Percentiles rank a stretch among this genome's conserved stretches.
These are phyloP conservation scores for Claviceps pazoutovae DNA, from an alignment of 2,329 filamentous ascomycete species.

Conservation along the genomic window DNA sequence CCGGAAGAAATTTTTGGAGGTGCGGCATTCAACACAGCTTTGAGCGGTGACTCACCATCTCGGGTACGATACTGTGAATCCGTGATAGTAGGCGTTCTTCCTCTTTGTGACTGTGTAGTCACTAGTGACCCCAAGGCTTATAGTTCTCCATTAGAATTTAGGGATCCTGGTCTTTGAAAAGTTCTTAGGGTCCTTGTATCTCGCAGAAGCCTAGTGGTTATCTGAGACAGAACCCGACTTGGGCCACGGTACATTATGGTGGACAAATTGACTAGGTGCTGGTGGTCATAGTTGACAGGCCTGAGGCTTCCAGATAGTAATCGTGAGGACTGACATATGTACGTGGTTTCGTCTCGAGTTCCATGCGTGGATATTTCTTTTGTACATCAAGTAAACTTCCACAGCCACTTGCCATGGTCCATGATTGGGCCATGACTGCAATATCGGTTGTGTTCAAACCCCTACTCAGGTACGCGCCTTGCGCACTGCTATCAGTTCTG, in stretches of 20 bases:
- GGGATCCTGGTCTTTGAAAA: not conserved
- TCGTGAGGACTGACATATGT: not conserved
- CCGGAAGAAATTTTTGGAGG: too few species aligned
- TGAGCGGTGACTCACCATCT: not conserved
- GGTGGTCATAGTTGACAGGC: not conserved
- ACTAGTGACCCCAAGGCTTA: not conserved
- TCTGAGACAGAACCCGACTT: constrained; percentile 47
- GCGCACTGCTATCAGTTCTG: constrained; percentile 48
- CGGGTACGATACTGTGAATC: not conserved
- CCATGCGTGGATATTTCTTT: not conserved
- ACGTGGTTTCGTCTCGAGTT: not conserved
- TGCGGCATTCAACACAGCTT: not conserved
- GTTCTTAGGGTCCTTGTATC: constrained; percentile 25
- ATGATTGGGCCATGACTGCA: not conserved
- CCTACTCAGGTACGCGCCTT: constrained; percentile 71
- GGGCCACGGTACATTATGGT: constrained; percentile 37
- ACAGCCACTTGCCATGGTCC: not conserved
- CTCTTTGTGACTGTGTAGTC: not conserved
- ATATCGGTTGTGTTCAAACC: constrained; percentile 13
- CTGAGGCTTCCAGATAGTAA: not conserved
- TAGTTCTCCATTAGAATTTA: not conserved
- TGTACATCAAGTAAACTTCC: too few species aligned
- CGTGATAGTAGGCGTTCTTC: not conserved
- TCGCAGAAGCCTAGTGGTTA: constrained; percentile 65
- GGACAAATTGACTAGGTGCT: not conserved